These are phyloP conservation scores for Royoungia palumana DNA, from an alignment of 768 basidiomycete genomes.

Conservation along the genomic window DNA sequence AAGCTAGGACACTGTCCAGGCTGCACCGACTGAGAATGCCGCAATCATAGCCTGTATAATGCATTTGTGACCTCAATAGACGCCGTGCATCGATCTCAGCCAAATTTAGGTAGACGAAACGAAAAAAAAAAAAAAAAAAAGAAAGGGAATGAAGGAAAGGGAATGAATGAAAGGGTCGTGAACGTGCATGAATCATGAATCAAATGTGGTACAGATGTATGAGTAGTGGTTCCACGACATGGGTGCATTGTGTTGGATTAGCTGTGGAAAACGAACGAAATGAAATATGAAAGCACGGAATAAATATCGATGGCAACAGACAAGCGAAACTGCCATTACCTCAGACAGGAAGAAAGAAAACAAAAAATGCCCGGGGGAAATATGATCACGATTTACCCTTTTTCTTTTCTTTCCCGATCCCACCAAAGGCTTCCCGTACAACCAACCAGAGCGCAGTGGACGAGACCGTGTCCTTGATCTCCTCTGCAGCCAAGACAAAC, in stretches of 20 bases:
- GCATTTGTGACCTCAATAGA: slow-evolving; percentile 12
- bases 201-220: slow-evolving; percentile 24
- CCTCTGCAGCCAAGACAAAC: slow-evolving; percentile 76
- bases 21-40: neutral
- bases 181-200: slow-evolving; percentile 13
- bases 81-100: slow-evolving; percentile 19
- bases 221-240: slow-evolving; percentile 2
- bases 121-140: neutral
- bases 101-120: slow-evolving; percentile 7
- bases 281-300: neutral
- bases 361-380: neutral
- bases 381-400: slow-evolving; percentile 69
- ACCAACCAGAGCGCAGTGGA: slow-evolving; percentile 89
- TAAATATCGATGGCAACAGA: too few relatives aligned
- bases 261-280: slow-evolving; percentile 8
- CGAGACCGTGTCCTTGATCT: slow-evolving; percentile 90
- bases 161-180: neutral
- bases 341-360: neutral
- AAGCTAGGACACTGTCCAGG: neutral
- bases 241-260: neutral
- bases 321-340: too few relatives aligned
- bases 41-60: slow-evolving; percentile 4
- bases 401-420: slow-evolving; percentile 73
- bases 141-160: neutral
- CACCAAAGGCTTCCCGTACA: slow-evolving; percentile 90